These are phyloP conservation scores for Cicer bijugum DNA, from an alignment of 306 rosid genomes.

Conservation along the genomic window DNA sequence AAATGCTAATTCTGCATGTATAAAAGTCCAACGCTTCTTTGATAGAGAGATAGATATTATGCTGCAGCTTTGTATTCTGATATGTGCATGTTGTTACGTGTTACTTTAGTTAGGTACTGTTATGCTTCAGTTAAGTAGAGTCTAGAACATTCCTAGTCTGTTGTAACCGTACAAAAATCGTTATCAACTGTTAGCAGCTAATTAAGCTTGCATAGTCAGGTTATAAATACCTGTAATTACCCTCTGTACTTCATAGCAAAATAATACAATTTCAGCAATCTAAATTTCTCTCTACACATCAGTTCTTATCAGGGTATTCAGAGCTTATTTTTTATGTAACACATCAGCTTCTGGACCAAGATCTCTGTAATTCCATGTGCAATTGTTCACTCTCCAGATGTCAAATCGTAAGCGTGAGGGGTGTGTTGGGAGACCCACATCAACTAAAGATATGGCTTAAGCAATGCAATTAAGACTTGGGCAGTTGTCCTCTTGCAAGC, in stretches of 20 bases:
- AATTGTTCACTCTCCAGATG: background rate
- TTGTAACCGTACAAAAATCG: too few species aligned
- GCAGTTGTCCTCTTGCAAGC: background rate
- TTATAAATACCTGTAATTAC: background rate
- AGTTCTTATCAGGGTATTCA: background rate
- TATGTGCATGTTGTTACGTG: background rate
- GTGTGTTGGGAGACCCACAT: background rate
- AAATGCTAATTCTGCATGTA: background rate
- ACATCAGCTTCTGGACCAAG: background rate
- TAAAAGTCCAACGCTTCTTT: background rate
- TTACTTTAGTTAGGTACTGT: background rate
- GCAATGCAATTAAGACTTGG: too few species aligned
- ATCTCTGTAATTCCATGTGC: background rate
- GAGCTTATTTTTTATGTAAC: background rate
- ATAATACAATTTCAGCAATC: background rate
- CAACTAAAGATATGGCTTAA: background rate
- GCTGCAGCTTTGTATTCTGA: background rate
- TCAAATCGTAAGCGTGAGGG: background rate
- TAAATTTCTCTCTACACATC: background rate
- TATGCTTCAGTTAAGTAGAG: background rate
- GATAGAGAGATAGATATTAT: background rate
- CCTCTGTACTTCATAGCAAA: background rate
- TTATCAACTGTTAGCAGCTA: too few species aligned
- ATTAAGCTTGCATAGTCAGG: too few species aligned
- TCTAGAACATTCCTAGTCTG: too few species aligned